Evolutionary conservation across 2,329 filamentous ascomycete genomes (phyloP), one percentile per base, ranked within the genome.

Genomic region (Pseudonectria buxi): DNA sequence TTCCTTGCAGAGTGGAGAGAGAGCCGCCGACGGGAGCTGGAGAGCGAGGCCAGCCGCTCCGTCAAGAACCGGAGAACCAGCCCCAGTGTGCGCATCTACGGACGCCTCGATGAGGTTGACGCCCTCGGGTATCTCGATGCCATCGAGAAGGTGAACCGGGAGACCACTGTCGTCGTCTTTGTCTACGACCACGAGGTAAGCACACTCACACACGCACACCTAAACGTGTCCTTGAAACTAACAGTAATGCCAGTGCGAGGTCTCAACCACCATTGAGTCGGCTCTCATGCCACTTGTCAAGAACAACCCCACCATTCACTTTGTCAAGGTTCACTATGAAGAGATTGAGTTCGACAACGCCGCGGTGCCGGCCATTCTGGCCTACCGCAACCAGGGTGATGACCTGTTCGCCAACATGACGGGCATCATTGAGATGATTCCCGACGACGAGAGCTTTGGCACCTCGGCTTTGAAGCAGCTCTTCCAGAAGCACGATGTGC

Each of bases 321-420:
- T 98, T 56, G 76, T 96, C 65, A 94, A 90, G 65, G 76, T 96
- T 31, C 82, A 94, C 62, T 86, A 87, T 57, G 81, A 85, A 43
- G 89, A 95, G 39, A 94, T 95, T 26, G 89, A 96, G 59, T 95
- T 96, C 70, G 87, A 95, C 58, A 78, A 84, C 39, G 84, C 88
- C 24, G 82, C 83, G 30, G 84, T 95, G 2, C 92, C 92, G 1
- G 87, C 92, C 4, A 70, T 96, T 26, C 70, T 96, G 32, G 90
- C 86, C 10, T 98, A 98, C 67, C 81, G 81, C 39, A 86, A 82
- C 52, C 78, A 82, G 55, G 89, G 88, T 35, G 89, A 22, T 9
- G 18, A 96, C 46, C 79, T 95, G 46, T 88, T 96, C 51, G 86
- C 86, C 45, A 94, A 89, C 52, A 69, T 96, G 34, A 86, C 92